Base-by-base conservation (phyloP, 208 protist species). In the Leishmania arabica region DNA sequence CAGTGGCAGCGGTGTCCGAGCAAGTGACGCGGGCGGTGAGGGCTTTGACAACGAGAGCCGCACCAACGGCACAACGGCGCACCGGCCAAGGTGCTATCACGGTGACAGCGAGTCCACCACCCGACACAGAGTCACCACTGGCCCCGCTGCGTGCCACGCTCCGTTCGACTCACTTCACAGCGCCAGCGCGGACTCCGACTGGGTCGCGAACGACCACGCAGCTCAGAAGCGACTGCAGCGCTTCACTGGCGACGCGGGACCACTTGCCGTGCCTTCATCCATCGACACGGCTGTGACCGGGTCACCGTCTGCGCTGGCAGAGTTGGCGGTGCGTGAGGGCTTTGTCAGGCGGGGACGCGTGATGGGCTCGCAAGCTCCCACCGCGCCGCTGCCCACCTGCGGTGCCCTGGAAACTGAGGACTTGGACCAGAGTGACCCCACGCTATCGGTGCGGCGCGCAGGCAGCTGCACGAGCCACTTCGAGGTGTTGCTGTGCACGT, bases 171-270 rank as follows among this genome's bases (percentile, higher is more conserved):
- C 81, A n/a, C 40, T 58, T 1, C 73, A 81, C 40, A 81, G 81
- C 62, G 17, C 54, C 49, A 37, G 40, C 3, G 78, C 71, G 0
- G 60, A 34, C 24, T 75, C 79, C 75, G 81, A 78, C 6, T 80
- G 76, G 81, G 64, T 78, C 17, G 70, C 49, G 0, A 76, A 85
- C 13, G 77, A 85, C 64, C 73, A 77, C 64, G 77, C 77, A 7
- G 77, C 24, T 15, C 37, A 58, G 53, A 37, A 37, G 56, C 54
- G 37, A 8, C 54, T 15, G 54, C 56, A 37, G 37, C 24, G 49
- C 74, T n/a, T 49, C 40, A 24, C 37, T 64, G 21, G 34, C 34
- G 37, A 34, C 5, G 74, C 21, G 19, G 56, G 9, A 3, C 15
- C 51, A 27, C 31, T 62, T 62, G 34, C 31, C 72, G 47, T n/a